Base-by-base conservation (phyloP, 2,329 filamentous ascomycete genomes). In the Aspergillus fijiensis region DNA sequence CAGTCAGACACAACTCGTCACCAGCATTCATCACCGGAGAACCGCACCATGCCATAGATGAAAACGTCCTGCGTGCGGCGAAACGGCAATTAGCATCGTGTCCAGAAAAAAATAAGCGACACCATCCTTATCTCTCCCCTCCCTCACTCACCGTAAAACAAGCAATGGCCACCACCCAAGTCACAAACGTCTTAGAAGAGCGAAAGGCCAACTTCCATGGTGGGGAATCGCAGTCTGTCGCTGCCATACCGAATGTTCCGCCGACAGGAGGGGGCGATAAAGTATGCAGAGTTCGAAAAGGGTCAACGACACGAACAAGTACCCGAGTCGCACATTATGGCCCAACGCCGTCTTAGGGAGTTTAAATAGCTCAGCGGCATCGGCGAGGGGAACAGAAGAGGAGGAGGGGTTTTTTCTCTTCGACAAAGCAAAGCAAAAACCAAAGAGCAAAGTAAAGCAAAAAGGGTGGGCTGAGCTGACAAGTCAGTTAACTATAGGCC, bases 101-200 rank as follows among this genome's bases (percentile, higher is more conserved):
- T 19, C 11, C 11, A 51, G 21, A 12, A 39, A 11, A 52, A 23
- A 5, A 5, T 14, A 25, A 35, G 33, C 33, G 14, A 35, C 14
- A 16, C 5, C 12, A 35, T 5, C 2, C 11, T 16, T 6, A 6
- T 35, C 3, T 16, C 1, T 4, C 33, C 23, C 33, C 21, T 21
- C 16, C 39, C 39, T 19, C 39, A 50, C 72, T 61, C 64, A 78
- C 76, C 33, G 76, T 79, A 60, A 79, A 80, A 53, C 79, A 71
- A 16, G 76, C 76, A 66, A 78, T 73, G 12, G 70, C 69, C 9
- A 79, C 70, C 6, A 76, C 74, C 23, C 68, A 65, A 6, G 77
- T 66, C 50, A 79, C 72, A 64, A 79, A 79, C 2, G 52, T 60
- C 50, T 73, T 76, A 1, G 76, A 77, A 3, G 77, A 79, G 31